Evolutionary conservation across 495 filamentous ascomycete species (phyloP), one percentile per base, ranked within the genome.

Genomic region (Darksidea phi): DNA sequence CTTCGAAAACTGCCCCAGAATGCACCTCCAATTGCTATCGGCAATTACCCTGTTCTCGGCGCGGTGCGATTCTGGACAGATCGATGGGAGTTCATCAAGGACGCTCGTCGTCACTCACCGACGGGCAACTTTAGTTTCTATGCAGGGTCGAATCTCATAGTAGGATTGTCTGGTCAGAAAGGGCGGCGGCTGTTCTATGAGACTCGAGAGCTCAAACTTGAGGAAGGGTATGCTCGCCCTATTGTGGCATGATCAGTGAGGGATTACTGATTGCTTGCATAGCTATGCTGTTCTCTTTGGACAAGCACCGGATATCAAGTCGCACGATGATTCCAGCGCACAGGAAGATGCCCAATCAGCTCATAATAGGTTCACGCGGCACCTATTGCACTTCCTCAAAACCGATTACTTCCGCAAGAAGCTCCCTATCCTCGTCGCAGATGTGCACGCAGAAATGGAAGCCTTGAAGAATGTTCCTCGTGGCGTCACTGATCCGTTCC

Each of bases 91-190:
- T 71, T 69, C 58, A 59, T 49, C 37, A 24, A 57, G 21, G 6
- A 54, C 10, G 61, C 57, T 0, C 48, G 36, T 0, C 15, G 13
- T 6, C 41, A 42, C 0, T 50, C 61, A 6, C 1, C 26, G 15
- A 73, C 72, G 6, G 77, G 78, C 25, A 75, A 76, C 62, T 80
- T 79, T 66, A 78, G 73, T 64, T 81, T 80, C 67, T 77, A 73
- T 67, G 66, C 76, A n/a, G 79, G 79, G 12, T 73, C 75, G 57
- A 63, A 77, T 51, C 72, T 68, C 1, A 47, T 82, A 26, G 64
- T 81, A 5, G 73, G 67, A 0, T 1, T 81, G 32, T 69, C 67
- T 7, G 78, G 79, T n/a, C 51, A 67, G 7, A 71, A 73, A 6
- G 74, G 60, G 4, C 70, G 78, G 8, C 70, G 74, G 60, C 23